Evolutionary conservation across 2,329 filamentous ascomycete species (phyloP).

Genomic region (Cercospora zeina): DNA sequence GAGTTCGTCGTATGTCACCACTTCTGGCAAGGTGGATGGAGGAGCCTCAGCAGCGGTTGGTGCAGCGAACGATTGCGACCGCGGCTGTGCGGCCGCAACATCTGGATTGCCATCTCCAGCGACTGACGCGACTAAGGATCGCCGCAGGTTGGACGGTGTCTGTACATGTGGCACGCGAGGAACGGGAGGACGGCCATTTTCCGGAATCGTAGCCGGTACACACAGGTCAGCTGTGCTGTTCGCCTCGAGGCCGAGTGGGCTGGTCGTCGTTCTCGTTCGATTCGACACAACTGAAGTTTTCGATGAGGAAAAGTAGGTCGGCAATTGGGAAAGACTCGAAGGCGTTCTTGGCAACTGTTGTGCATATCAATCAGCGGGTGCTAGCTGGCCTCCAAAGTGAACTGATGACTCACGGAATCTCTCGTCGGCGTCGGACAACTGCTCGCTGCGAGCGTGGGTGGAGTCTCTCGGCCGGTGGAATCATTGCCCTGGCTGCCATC

Average conservation of each 20-base stretch:
- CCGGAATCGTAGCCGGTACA: conserved; percentile 21
- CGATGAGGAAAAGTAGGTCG: conserved; percentile 13
- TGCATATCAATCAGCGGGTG: conserved; percentile 8
- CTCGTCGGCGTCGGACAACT: conserved; percentile 21
- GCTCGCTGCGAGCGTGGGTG: conserved; percentile 18
- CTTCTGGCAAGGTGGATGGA: conserved; percentile 17
- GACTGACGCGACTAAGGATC: background rate
- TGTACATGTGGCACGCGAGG: conserved; percentile 6
- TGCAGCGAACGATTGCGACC: conserved; percentile 9
- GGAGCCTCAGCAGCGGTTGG: background rate
- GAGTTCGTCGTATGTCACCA: conserved; percentile 7
- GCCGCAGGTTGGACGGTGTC: background rate
- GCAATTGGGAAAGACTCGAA: conserved; percentile 18
- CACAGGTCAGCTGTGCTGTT: conserved; percentile 17
- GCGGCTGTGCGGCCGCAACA: background rate
- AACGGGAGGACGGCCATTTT: conserved; percentile 16
- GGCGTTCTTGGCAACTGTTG: conserved; percentile 22
- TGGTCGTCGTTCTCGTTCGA: conserved; percentile 17
- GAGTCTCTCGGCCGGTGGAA: conserved; percentile 14
- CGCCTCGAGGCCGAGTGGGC: conserved; percentile 17
- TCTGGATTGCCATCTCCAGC: background rate
- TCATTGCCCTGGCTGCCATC: conserved; percentile 20
- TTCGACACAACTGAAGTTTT: conserved; percentile 18
- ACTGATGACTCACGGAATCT: conserved; percentile 6
- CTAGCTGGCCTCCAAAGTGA: background rate